These are phyloP conservation scores for Verticillium nonalfalfae DNA, from an alignment of 2,329 filamentous ascomycete species.

Conservation along the genomic window DNA sequence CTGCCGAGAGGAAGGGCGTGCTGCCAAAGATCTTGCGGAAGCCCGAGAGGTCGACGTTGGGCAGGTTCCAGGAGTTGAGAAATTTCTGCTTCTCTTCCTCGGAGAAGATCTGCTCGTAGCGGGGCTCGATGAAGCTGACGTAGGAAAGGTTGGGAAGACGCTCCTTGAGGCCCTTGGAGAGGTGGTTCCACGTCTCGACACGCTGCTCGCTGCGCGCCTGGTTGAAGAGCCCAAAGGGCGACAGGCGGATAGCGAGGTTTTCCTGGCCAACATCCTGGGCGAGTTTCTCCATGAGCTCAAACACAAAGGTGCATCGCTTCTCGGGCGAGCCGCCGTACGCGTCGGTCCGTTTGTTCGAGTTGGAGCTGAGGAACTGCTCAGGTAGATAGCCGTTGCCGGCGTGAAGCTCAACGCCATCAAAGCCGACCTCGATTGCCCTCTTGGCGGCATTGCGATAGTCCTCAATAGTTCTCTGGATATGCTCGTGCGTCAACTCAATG, in stretches of 20 bases:
- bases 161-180: slow-evolving; percentile 41
- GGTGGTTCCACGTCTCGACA: slow-evolving; percentile 44
- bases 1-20: slow-evolving; percentile 49
- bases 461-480: slow-evolving; percentile 26
- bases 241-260: slow-evolving; percentile 36
- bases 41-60: slow-evolving; percentile 33
- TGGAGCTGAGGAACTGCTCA: slow-evolving; percentile 30
- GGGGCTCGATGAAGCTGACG: slow-evolving; percentile 49
- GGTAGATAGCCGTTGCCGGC: slow-evolving; percentile 31
- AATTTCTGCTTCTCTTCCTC: slow-evolving; percentile 40
- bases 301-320: slow-evolving; percentile 39
- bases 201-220: slow-evolving; percentile 42
- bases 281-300: slow-evolving; percentile 45
- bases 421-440: slow-evolving; percentile 47
- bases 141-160: slow-evolving; percentile 38
- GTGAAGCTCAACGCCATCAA: slow-evolving; percentile 35
- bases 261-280: slow-evolving; percentile 35
- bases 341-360: slow-evolving; percentile 28
- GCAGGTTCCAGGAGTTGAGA: slow-evolving; percentile 38
- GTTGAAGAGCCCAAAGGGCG: slow-evolving; percentile 45
- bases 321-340: slow-evolving; percentile 24
- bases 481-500: slow-evolving; percentile 29
- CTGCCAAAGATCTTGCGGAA: slow-evolving; percentile 45
- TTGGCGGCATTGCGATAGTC: slow-evolving; percentile 23
- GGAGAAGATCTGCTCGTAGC: slow-evolving; percentile 46